phyloP scores from a whole-genome alignment of 2,329 filamentous ascomycete species.

The Penicillium concentricum region DNA sequence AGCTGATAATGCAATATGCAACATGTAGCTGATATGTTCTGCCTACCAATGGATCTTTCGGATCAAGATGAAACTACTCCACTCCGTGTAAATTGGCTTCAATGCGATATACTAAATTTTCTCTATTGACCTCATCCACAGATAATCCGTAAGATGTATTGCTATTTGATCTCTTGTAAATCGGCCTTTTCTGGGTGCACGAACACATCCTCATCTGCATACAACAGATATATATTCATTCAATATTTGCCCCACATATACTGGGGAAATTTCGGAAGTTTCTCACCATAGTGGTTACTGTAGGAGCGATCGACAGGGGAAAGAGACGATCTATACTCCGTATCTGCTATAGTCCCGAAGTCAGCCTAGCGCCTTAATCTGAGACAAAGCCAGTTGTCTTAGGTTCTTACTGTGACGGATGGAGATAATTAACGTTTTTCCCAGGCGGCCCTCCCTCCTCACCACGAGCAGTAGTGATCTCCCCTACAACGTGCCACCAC shows the following conservation, averaged over 20 bases:
- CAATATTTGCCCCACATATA: neutral
- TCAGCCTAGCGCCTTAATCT: neutral
- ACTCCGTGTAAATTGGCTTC: neutral
- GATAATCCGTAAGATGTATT: neutral
- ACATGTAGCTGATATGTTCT: neutral
- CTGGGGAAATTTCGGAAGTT: neutral
- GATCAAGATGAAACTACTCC: neutral
- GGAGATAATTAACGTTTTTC: no score
- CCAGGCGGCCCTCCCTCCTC: no score
- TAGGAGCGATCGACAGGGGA: neutral
- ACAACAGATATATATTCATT: neutral
- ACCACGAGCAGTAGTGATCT: no score
- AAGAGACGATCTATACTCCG: neutral
- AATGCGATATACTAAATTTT: neutral
- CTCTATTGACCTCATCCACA: neutral
- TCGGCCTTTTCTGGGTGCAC: neutral
- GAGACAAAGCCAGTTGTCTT: neutral
- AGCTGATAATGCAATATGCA: neutral
- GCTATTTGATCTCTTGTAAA: neutral
- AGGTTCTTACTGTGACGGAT: no score
- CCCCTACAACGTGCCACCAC: no score
- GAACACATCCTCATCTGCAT: neutral
- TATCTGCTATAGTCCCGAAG: neutral
- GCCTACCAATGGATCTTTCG: neutral
- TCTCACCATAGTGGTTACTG: neutral